phyloP scores from a whole-genome alignment of 2,329 filamentous ascomycete species.

The Pestalotiopsis sp. region DNA sequence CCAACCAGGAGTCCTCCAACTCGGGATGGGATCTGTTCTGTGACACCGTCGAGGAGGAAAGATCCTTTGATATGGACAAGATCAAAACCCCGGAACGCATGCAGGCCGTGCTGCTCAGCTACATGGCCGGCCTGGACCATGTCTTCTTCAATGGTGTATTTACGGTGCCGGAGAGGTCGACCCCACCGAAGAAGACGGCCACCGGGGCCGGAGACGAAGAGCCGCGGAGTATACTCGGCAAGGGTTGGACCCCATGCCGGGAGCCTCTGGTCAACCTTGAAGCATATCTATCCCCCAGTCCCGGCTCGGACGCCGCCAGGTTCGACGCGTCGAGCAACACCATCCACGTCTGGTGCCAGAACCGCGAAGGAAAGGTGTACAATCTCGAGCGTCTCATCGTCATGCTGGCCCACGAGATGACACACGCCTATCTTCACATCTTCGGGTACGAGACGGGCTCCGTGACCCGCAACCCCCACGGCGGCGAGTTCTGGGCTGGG shows the following conservation, averaged over 20 bases:
- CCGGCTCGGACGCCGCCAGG: not conserved
- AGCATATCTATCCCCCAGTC: not conserved
- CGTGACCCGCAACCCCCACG: not conserved
- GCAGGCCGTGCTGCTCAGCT: not conserved
- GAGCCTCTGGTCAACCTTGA: not conserved
- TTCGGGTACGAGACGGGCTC: not conserved
- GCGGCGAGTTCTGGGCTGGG: not conserved
- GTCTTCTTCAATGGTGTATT: not conserved
- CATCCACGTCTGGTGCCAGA: not conserved
- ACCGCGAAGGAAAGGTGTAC: not conserved
- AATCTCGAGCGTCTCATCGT: not conserved
- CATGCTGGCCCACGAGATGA: not conserved
- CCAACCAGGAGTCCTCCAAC: not conserved
- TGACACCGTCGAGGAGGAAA: not conserved
- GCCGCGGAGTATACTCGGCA: not conserved
- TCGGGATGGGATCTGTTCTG: not conserved
- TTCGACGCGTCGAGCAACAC: not conserved
- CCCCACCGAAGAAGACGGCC: not conserved
- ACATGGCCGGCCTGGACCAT: not conserved
- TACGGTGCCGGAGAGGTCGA: not conserved
- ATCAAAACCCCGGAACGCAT: not conserved
- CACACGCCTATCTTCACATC: not conserved
- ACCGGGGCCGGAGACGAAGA: not conserved
- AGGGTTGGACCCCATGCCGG: not conserved
- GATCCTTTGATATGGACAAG: not conserved